Evolutionary conservation across 352 stramenopile species (phyloP), one percentile per base, ranked within the genome.

Genomic region (Salisapilia sapeloensis): DNA sequence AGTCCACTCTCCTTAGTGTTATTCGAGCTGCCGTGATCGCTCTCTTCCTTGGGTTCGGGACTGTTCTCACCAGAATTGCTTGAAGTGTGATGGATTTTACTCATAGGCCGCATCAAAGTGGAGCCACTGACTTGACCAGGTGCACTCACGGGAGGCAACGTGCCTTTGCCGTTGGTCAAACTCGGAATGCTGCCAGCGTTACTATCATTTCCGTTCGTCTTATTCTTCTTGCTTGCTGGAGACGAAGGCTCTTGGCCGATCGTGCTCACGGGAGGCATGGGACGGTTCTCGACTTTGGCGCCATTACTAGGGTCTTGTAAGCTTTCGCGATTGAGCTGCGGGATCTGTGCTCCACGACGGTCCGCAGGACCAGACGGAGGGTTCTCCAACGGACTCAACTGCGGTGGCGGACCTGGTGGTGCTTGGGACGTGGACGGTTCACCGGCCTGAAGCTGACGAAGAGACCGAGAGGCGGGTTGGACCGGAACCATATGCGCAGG

Each of bases 141-240:
- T 30, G 21, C 40, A 8, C 46, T 48, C n/a, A 81, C 59, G 3
- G 60, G 56, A 6, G 66, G 57, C 24, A 82, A 46, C 8, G 48
- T 31, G 13, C 46, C 25, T 40, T 83, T 84, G 14, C 65, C 67
- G 42, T 84, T 87, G 4, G 60, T 62, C 19, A 83, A 34, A 20
- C 63, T 82, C 6, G 67, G 63, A 24, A 83, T 81, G 33, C 39
- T 55, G 32, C 48, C 64, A 13, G 45, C 38, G 12, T 77, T 58
- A 9, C 26, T 30, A n/a, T n/a, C n/a, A 0, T 43, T 44, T 7
- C 58, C 60, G 32, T 66, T 78, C 4, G 63, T 53, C 45, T 87
- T 87, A 7, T 61, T 56, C 44, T 87, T 87, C 53, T 87, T 87
- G 14, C 70, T 44, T 3, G 74, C 72, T 0, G 72, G 71, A 11